Evolutionary conservation across 306 rosid species (phyloP), one percentile per base, ranked within the genome.

Genomic region (Citrullus amarus): DNA sequence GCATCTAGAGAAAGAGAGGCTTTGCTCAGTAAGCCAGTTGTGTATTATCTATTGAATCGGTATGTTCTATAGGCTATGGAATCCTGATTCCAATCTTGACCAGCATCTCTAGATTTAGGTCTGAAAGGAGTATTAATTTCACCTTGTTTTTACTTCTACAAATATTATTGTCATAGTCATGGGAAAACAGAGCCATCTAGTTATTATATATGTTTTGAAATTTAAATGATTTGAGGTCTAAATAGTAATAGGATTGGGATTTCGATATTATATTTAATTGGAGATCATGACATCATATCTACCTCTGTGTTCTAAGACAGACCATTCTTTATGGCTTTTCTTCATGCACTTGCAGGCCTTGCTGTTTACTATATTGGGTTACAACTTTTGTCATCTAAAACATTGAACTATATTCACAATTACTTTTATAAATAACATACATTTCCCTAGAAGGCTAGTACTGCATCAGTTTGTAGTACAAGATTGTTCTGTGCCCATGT

Each of bases 1-100:
- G 97, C 93, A 58, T 83, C 92, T 65, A 90, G 93, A 90, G 99
- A 96, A 80, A 88, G 97, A 89, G 99, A 96, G 87, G 71, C 82
- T 79, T 85, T 96, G 81, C 97, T 90, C 65, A 91, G 98, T 93
- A 96, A 96, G 91, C 90, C 96, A 36, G 61, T 88, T 75, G 86
- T 96, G 79, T 96, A 88, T 87, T 84, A 87, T 88, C 58, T 96
- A 85, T 71, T 96, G 87, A 96, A 96, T 80, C 91, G 99, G 99
- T 89, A 84, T 50, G 80, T 78, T 83, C 55, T 77, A 28, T 76
- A 66, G 61, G 55, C 69, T 68, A 22, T 60, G 59, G 25, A 28
- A 68, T 38, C 11, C 30, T 25, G 39, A 79, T 43, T 9, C 59
- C 9, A 46, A 44, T 22, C 20, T 43, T 46, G 39, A 46, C 12